Percentiles rank a stretch among this genome's conserved stretches.
Conservation (phyloP, 2,329 filamentous ascomycete genomes). For the Harringtonia lauricola region DNA sequence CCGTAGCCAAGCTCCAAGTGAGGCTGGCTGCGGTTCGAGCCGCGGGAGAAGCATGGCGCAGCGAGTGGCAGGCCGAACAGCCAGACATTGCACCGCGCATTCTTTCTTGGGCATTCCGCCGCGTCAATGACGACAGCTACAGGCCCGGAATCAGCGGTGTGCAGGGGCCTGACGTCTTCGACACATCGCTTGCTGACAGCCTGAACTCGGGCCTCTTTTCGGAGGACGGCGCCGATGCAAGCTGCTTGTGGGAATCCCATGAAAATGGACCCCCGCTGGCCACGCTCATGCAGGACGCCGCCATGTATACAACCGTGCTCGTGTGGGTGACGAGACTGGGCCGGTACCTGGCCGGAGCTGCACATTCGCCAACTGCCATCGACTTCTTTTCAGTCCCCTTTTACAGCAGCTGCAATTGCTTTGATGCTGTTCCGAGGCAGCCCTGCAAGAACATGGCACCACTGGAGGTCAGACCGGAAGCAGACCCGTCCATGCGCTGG, state of each 20-base stretch:
- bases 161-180: conserved; percentile 11
- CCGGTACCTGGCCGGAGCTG: conserved; percentile 11
- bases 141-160: conserved; percentile 9
- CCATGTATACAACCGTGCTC: conserved; percentile 11
- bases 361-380: conserved; percentile 5
- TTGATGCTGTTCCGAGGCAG: not conserved
- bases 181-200: not conserved
- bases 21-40: conserved; percentile 2
- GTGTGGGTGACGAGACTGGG: conserved; percentile 11
- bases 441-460: conserved; percentile 8
- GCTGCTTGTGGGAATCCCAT: too few species aligned
- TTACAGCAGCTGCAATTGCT: conserved; percentile 9
- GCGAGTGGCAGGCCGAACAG: conserved; percentile 5
- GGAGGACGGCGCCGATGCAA: too few species aligned
- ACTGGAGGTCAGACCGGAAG: not conserved
- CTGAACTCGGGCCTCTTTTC: too few species aligned
- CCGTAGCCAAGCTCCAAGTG: conserved; percentile 6
- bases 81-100: conserved; percentile 6
- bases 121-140: conserved; percentile 9
- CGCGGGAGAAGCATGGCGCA: conserved; percentile 7
- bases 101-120: conserved; percentile 10
- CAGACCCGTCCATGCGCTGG: conserved; percentile 8
- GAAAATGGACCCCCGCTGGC: not conserved
- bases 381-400: conserved; percentile 12
- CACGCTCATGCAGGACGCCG: conserved; percentile 10